phyloP scores from a whole-genome alignment of 306 rosid species.

The Cucumis hystrix region DNA sequence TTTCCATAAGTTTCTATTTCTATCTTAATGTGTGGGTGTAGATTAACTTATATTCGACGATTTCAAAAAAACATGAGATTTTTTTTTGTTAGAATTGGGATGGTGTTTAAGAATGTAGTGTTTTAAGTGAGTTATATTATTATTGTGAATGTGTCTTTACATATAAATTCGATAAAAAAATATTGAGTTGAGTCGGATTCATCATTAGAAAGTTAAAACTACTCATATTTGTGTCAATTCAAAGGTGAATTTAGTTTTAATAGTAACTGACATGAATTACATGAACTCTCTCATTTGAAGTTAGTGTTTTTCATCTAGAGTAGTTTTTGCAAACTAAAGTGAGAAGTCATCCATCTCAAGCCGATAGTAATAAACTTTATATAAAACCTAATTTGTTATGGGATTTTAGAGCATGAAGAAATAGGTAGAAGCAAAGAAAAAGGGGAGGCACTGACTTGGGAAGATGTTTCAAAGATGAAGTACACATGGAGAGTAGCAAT shows the following conservation, averaged over 20 bases:
- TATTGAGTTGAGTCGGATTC: not conserved
- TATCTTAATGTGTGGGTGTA: not conserved
- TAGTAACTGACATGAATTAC: too few species aligned
- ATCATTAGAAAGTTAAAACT: not conserved
- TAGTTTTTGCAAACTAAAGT: too few species aligned
- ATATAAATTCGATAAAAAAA: too few species aligned
- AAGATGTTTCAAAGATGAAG: slow-evolving; percentile 75
- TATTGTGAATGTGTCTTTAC: too few species aligned
- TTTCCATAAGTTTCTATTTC: not conserved
- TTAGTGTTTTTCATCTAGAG: too few species aligned
- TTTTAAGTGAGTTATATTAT: not conserved
- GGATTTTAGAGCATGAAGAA: slow-evolving; percentile 50
- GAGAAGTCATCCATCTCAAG: too few species aligned
- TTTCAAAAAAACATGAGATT: not conserved
- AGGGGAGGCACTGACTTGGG: slow-evolving; percentile 54
- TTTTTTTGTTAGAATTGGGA: not conserved
- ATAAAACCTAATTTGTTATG: too few species aligned
- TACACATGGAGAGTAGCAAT: slow-evolving; percentile 69
- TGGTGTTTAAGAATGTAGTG: not conserved
- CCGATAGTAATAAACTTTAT: not conserved
- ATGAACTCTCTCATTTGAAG: too few species aligned
- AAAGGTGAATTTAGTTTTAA: too few species aligned
- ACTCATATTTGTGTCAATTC: too few species aligned
- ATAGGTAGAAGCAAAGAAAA: slow-evolving; percentile 36
- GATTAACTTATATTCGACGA: not conserved